These are phyloP conservation scores for Erysimum pusillum DNA, from an alignment of 441 rosid genomes.

Conservation along the genomic window DNA sequence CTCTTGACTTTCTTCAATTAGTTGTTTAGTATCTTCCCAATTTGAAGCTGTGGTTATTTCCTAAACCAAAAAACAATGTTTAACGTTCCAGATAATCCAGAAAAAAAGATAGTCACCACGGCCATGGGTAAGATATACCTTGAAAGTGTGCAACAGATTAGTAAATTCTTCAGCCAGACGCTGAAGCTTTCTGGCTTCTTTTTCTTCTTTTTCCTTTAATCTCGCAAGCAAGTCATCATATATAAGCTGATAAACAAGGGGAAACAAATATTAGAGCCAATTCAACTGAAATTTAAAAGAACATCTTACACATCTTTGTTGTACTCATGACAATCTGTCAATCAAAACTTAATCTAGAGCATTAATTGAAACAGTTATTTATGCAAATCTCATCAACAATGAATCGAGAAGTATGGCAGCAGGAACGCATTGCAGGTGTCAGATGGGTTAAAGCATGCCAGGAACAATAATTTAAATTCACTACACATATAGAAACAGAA, in stretches of 20 bases:
- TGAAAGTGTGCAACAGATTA: constrained; percentile 62
- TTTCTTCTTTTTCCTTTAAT: constrained; percentile 94
- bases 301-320: neutral
- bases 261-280: neutral
- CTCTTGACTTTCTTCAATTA: constrained; percentile 86
- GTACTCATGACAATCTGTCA: constrained; percentile 11
- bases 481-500: neutral
- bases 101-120: neutral
- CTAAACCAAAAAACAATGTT: constrained; percentile 53
- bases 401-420: neutral
- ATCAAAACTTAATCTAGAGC: neutral
- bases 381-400: constrained; percentile 16
- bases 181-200: constrained; percentile 92
- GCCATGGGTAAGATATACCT: constrained; percentile 57
- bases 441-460: constrained; percentile 16
- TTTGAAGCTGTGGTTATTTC: constrained; percentile 76
- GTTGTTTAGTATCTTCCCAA: constrained; percentile 85
- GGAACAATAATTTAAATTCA: constrained; percentile 28
- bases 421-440: constrained; percentile 3
- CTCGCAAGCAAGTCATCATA: constrained; percentile 86
- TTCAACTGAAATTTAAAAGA: neutral
- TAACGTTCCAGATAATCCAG: constrained; percentile 16
- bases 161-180: constrained; percentile 90
- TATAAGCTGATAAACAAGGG: constrained; percentile 67
- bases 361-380: neutral